Evolutionary conservation across 768 basidiomycete genomes (phyloP), one percentile per base, ranked within the genome.

Genomic region (Fomitopsis serialis): DNA sequence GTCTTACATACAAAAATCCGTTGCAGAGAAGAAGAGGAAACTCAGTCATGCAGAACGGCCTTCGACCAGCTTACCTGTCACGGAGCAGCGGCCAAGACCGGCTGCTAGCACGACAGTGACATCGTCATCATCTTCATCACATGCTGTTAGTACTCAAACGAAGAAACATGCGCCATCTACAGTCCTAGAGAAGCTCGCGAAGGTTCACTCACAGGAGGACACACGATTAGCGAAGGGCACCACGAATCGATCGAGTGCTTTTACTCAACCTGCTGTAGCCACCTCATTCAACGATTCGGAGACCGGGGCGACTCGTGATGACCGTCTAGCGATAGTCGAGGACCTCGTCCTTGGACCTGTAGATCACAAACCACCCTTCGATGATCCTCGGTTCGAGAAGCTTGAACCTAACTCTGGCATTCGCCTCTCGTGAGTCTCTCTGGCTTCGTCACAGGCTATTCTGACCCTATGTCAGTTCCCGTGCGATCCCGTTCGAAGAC

Each of bases 341-440:
- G 81, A 87, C 25, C 74, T 99, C 13, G 70, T 81, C 57, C 75
- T 83, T 44, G 95, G 95, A 0, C 92, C 95, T 8, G 75, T 74
- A 46, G 84, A 93, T 36, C 87, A 91, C 66, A 80, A 72, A 13
- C 73, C 89, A 15, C 80, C 83, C 0, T 71, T 73, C 32, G 86
- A 89, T 21, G 93, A 95, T 63, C 87, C 89, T 0, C 61, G 72
- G 15, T 99, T 95, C 63, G 75, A 86, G 57, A 78, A 72, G 47
- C 66, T 94, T 4, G 97, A 99, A 66, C 97, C 97, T 1, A 89
- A 97, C 70, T 95, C 93, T 25, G 82, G 86, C 5, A 96, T 98
- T 46, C 78, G 85, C 48, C 75, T 99, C 23, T 75, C 69, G 95
- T 97, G 64, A 54, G 90, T 78, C 2, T 47, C 42, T 17, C 24